Evolutionary conservation across 495 filamentous ascomycete species (phyloP).

Genomic region (Aspergillus taichungensis): DNA sequence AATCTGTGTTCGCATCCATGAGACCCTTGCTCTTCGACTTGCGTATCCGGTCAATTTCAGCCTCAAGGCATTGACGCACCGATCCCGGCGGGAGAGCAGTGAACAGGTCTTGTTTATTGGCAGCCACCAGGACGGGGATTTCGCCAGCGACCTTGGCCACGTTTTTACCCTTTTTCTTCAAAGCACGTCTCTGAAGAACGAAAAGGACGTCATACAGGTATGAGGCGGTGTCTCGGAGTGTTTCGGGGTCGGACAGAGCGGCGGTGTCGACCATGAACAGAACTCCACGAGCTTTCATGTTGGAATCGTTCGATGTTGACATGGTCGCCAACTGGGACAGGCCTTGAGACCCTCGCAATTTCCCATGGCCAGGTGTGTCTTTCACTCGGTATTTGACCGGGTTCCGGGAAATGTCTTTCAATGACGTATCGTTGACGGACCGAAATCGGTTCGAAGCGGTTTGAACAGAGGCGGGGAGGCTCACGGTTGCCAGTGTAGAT

Average conservation of each 20-base stretch:
- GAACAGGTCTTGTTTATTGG: slow-evolving; percentile 93
- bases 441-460: slow-evolving; percentile 61
- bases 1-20: slow-evolving; percentile 50
- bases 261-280: slow-evolving; percentile 86
- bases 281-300: slow-evolving; percentile 59
- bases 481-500: slow-evolving; percentile 61
- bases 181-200: slow-evolving; percentile 66
- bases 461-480: slow-evolving; percentile 54
- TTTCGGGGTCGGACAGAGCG: slow-evolving; percentile 49
- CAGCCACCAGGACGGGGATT: slow-evolving; percentile 72
- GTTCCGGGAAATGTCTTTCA: slow-evolving; percentile 58
- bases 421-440: slow-evolving; percentile 58
- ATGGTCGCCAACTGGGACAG: slow-evolving; percentile 32
- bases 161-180: slow-evolving; percentile 31
- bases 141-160: slow-evolving; percentile 50
- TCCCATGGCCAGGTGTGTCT: slow-evolving; percentile 94
- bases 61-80: slow-evolving; percentile 67
- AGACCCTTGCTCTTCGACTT: slow-evolving; percentile 70
- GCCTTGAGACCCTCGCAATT: slow-evolving; percentile 58
- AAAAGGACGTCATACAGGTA: slow-evolving; percentile 85
- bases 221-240: slow-evolving; percentile 53
- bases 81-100: slow-evolving; percentile 77
- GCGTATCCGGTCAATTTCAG: slow-evolving; percentile 73
- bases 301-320: slow-evolving; percentile 37
- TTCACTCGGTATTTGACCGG: slow-evolving; percentile 66